Evolutionary conservation across 139 green algal species (phyloP).

Genomic region (Desmodesmus armatus): DNA sequence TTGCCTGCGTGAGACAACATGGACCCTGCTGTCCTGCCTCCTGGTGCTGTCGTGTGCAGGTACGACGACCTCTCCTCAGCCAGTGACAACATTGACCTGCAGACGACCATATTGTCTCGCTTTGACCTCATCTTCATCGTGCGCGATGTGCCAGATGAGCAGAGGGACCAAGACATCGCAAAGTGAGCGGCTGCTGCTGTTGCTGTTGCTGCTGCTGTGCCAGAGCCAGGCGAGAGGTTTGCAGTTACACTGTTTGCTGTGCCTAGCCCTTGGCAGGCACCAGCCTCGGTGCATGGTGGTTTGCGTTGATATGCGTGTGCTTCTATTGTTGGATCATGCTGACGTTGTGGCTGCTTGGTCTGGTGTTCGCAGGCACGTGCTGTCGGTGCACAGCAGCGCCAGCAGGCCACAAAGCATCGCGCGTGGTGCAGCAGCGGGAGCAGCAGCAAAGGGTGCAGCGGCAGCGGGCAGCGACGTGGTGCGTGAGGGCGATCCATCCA

Average conservation of each 20-base stretch:
- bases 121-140: constrained; percentile 99
- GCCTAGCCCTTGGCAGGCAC: no score
- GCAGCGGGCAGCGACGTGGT: neutral
- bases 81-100: constrained; percentile 98
- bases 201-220: neutral
- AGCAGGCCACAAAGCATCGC: constrained; percentile 24
- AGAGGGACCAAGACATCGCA: constrained; percentile 83
- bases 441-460: neutral
- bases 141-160: constrained; percentile 85
- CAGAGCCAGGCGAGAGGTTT: neutral
- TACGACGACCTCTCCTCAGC: constrained; percentile 91
- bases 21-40: neutral
- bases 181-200: constrained; percentile 26
- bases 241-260: neutral
- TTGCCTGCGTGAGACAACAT: neutral
- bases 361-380: constrained; percentile 64
- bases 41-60: constrained; percentile 44
- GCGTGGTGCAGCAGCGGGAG: neutral
- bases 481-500: neutral
- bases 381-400: constrained; percentile 74
- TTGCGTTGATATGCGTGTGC: neutral
- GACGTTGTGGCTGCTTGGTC: neutral
- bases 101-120: constrained; percentile 98
- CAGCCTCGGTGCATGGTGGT: neutral
- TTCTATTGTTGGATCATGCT: neutral